Evolutionary conservation across 129 eudicot genomes (phyloP).

Genomic region (Pittosporum tobira): DNA sequence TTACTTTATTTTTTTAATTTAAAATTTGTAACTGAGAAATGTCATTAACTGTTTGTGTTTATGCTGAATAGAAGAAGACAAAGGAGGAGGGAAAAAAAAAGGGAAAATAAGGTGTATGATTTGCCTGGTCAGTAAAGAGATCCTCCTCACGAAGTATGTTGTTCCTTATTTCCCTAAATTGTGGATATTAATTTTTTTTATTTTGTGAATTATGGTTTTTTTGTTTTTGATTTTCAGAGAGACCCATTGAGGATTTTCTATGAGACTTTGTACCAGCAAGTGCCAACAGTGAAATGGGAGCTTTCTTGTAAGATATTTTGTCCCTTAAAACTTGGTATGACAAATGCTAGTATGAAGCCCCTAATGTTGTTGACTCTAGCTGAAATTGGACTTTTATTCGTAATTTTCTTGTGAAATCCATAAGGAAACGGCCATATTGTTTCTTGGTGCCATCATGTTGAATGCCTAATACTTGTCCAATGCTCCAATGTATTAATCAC

Average conservation of each 20-base stretch:
- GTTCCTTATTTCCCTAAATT: background rate
- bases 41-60: background rate
- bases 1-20: background rate
- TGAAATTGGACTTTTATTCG: no score
- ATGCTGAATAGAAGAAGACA: conserved; percentile 39
- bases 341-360: no score
- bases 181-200: background rate
- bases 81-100: conserved; percentile 43
- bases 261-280: conserved; percentile 56
- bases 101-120: conserved; percentile 62
- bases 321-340: background rate
- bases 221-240: conserved; percentile 48
- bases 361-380: no score
- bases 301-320: conserved; percentile 50
- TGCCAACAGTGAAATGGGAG: conserved; percentile 83
- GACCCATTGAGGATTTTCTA: conserved; percentile 93
- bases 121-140: conserved; percentile 94
- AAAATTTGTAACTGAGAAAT: background rate
- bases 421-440: no score
- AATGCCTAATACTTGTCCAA: background rate
- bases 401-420: no score
- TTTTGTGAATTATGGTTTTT: conserved; percentile 3
- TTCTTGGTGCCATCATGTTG: background rate
- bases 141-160: conserved; percentile 76
- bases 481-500: background rate